phyloP scores from a whole-genome alignment of 129 eudicot species.

The Chrysanthemum seticuspe region DNA sequence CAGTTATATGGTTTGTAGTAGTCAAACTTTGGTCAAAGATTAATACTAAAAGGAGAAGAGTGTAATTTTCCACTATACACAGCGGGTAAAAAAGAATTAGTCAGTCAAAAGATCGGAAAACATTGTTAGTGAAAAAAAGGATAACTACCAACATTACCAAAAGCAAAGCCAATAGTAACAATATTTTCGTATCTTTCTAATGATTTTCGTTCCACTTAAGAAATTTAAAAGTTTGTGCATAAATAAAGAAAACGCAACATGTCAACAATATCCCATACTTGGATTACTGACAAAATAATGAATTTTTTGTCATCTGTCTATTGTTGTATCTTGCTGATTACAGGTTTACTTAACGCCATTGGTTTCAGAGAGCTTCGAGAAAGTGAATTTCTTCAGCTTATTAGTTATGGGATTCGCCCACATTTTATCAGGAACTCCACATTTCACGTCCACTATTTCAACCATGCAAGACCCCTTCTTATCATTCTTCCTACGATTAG shows the following conservation, averaged over 20 bases:
- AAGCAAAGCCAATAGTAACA: background rate
- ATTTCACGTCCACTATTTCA: slow-evolving; percentile 78
- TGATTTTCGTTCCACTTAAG: background rate
- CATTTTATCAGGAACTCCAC: slow-evolving; percentile 61
- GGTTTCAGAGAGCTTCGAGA: slow-evolving; percentile 77
- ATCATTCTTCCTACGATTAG: slow-evolving; percentile 30
- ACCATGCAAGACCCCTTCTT: slow-evolving; percentile 56
- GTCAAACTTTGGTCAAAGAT: background rate
- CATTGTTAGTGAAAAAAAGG: too few relatives aligned
- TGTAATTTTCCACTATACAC: background rate
- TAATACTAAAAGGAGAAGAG: background rate
- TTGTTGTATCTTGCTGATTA: background rate
- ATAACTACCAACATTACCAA: background rate
- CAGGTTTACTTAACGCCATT: slow-evolving; percentile 34
- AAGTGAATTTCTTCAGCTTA: slow-evolving; percentile 74
- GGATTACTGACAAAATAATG: background rate
- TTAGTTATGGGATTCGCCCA: slow-evolving; percentile 53
- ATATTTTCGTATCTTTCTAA: background rate
- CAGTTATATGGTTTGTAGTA: background rate
- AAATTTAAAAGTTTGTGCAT: slow-evolving; percentile 4
- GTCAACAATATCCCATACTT: slow-evolving; percentile 12
- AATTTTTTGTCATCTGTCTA: background rate
- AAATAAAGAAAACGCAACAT: slow-evolving; percentile 1
- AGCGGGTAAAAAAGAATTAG: background rate
- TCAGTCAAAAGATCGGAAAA: background rate